Percentiles rank a stretch among this genome's conserved stretches.
These are phyloP conservation scores for Kuraishia borneana DNA, from an alignment of 805 yeast genomes.

Conservation along the genomic window DNA sequence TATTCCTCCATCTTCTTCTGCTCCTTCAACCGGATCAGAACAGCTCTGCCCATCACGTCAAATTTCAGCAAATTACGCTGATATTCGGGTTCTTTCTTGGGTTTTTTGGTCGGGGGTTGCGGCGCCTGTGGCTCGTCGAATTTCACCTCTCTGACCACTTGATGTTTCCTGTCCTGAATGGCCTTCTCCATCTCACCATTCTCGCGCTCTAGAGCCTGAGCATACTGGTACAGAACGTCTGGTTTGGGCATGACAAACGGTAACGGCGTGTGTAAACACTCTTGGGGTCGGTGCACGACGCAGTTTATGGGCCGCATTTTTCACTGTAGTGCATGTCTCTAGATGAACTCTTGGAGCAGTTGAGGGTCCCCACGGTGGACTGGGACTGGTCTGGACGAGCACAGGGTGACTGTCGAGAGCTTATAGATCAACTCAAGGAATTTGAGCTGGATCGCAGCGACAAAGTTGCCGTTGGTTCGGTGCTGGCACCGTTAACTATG, in stretches of 20 bases:
- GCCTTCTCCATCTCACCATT: neutral
- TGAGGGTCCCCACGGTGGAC: too few relatives aligned
- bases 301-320: too few relatives aligned
- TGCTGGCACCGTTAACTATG: too few relatives aligned
- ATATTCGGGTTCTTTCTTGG: neutral
- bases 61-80: constrained; percentile 6
- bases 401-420: too few relatives aligned
- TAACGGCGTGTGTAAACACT: too few relatives aligned
- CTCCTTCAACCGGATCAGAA: constrained; percentile 18
- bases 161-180: neutral
- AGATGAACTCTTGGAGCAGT: neutral
- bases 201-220: constrained; percentile 1
- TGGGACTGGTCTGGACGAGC: too few relatives aligned
- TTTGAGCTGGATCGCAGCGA: too few relatives aligned
- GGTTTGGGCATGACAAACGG: too few relatives aligned
- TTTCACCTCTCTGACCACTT: neutral
- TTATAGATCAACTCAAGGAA: too few relatives aligned
- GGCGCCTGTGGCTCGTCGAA: neutral
- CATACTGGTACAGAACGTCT: neutral
- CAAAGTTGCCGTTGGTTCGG: too few relatives aligned
- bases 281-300: too few relatives aligned
- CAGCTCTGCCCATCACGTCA: constrained; percentile 21
- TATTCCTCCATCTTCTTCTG: constrained; percentile 31
- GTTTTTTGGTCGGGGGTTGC: neutral
- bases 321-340: too few relatives aligned